Percentiles rank a stretch among this genome's conserved stretches.
phyloP scores from a whole-genome alignment of 805 yeast genomes.

The Suhomyces emberorum region DNA sequence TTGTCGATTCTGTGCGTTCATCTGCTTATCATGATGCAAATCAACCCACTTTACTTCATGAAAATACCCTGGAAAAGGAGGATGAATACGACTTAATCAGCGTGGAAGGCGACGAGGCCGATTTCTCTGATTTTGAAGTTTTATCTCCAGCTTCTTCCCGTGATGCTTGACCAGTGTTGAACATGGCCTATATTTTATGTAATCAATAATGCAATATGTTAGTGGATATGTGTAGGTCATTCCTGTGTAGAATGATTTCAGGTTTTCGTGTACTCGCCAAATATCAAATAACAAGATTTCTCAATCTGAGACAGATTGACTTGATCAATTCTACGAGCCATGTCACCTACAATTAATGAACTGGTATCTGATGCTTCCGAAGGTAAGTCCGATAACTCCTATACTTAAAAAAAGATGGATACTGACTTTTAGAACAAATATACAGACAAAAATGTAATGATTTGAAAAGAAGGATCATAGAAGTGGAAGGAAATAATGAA shows the following conservation, averaged over 20 bases:
- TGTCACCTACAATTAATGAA: background rate
- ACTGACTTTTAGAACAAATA: constrained; percentile 26
- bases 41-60: constrained; percentile 3
- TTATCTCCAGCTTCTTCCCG: constrained; percentile 15
- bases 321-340: background rate
- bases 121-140: constrained; percentile 36
- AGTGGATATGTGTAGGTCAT: no score
- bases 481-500: constrained; percentile 76
- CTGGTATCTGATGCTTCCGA: constrained; percentile 25
- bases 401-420: no score
- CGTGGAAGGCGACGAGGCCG: constrained; percentile 22
- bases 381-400: constrained; percentile 26
- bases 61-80: background rate
- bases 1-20: constrained; percentile 10
- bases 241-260: no score
- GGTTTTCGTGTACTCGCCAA: no score
- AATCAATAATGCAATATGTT: no score
- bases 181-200: no score
- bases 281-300: background rate
- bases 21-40: constrained; percentile 23
- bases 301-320: background rate
- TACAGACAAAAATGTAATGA: constrained; percentile 68
- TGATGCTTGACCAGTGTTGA: no score
- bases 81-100: constrained; percentile 33
- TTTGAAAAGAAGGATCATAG: constrained; percentile 62